phyloP scores from a whole-genome alignment of 306 rosid species.

The Cucurbita maxima region DNA sequence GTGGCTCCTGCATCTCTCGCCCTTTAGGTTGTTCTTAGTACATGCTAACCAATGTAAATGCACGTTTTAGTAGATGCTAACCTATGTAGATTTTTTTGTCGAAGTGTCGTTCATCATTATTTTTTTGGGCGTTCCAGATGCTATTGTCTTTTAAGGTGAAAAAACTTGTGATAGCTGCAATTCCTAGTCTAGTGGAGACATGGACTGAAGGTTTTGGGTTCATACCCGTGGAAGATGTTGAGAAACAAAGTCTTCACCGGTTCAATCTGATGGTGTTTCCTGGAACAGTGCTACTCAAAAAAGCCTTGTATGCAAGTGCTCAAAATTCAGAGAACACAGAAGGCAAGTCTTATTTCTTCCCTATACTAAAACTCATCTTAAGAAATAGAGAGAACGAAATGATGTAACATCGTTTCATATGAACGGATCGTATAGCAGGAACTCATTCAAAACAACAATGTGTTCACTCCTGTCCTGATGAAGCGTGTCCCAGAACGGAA shows the following conservation, averaged over 20 bases:
- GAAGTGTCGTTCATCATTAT: background rate
- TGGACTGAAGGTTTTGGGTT: conserved; percentile 97
- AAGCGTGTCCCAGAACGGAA: background rate
- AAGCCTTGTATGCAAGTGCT: conserved; percentile 27
- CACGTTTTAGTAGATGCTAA: background rate
- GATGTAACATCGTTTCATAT: background rate
- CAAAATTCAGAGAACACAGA: conserved; percentile 21
- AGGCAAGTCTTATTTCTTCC: conserved; percentile 4
- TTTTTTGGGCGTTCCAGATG: conserved; percentile 38
- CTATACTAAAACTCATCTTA: background rate
- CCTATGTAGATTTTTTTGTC: background rate
- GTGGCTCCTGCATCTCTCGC: no score
- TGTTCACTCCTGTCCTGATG: background rate
- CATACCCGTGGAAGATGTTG: conserved; percentile 38
- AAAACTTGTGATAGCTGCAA: conserved; percentile 80
- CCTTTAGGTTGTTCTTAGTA: no score
- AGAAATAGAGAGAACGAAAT: background rate
- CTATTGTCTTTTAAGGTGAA: conserved; percentile 63
- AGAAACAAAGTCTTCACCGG: conserved; percentile 45
- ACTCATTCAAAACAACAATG: background rate
- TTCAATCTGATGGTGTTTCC: conserved; percentile 90
- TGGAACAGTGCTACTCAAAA: conserved; percentile 72
- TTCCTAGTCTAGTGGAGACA: conserved; percentile 67
- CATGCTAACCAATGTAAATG: background rate
- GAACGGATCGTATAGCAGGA: background rate